Percentiles rank a stretch among this genome's conserved stretches.
Evolutionary conservation across 768 basidiomycete species (phyloP).

Genomic region (Phylloporus sp.): DNA sequence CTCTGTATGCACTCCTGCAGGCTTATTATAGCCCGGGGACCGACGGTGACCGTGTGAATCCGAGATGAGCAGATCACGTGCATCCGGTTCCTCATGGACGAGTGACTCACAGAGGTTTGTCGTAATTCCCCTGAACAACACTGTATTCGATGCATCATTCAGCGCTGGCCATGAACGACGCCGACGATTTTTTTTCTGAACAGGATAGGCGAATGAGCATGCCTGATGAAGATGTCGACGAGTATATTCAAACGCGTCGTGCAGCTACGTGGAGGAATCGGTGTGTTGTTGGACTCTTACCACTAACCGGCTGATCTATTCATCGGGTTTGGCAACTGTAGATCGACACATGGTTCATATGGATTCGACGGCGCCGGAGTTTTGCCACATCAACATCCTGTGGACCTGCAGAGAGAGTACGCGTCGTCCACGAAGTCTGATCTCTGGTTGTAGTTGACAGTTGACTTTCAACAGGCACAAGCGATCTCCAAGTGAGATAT

Average conservation of each 20-base stretch:
- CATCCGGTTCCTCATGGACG: neutral
- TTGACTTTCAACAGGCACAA: slow-evolving; percentile 6
- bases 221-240: slow-evolving; percentile 48
- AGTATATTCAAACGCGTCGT: slow-evolving; percentile 38
- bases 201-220: slow-evolving; percentile 50
- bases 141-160: too few relatives aligned
- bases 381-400: neutral
- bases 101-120: neutral
- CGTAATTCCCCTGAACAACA: slow-evolving; percentile 11
- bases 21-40: too few relatives aligned
- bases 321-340: slow-evolving; percentile 2
- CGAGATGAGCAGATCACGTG: slow-evolving; percentile 15
- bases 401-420: slow-evolving; percentile 5
- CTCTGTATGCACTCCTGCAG: too few relatives aligned
- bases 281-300: slow-evolving; percentile 10
- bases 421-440: neutral
- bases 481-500: neutral
- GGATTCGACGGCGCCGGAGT: neutral
- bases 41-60: neutral
- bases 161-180: slow-evolving; percentile 25
- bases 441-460: neutral
- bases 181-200: slow-evolving; percentile 49
- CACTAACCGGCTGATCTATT: slow-evolving; percentile 1
- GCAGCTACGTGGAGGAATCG: slow-evolving; percentile 8
- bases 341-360: slow-evolving; percentile 1